Conservation (phyloP, 352 stramenopile genomes). For the Globisporangium orthogonon region DNA sequence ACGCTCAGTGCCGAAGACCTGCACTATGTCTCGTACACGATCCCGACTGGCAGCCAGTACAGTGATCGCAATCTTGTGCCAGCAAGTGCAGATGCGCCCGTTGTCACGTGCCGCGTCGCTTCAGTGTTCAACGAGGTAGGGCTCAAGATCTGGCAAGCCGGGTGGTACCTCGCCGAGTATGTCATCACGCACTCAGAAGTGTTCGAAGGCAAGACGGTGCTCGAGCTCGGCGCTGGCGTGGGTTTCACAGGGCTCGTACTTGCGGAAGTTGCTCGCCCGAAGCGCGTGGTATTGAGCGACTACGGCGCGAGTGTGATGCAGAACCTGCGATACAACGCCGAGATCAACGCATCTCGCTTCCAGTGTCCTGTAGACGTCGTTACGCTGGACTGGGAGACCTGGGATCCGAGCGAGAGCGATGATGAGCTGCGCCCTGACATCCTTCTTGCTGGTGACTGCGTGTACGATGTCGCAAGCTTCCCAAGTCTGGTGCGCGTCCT, state of each 20-base stretch:
- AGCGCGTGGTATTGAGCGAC: constrained; percentile 55
- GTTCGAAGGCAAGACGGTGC: constrained; percentile 42
- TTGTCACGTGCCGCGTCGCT: constrained; percentile 71
- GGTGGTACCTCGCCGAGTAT: constrained; percentile 73
- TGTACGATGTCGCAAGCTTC: constrained; percentile 64
- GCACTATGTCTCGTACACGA: constrained; percentile 67
- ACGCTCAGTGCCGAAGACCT: constrained; percentile 42
- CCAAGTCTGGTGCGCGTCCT: constrained; percentile 53
- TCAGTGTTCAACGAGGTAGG: constrained; percentile 80
- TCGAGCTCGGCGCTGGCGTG: constrained; percentile 70
- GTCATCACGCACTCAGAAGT: constrained; percentile 40
- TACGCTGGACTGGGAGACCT: constrained; percentile 67
- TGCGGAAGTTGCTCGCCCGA: constrained; percentile 28
- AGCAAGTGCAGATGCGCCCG: constrained; percentile 5
- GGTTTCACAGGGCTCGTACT: constrained; percentile 65
- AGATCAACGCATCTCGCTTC: constrained; percentile 51
- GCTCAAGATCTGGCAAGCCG: constrained; percentile 79
- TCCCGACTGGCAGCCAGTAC: constrained; percentile 13
- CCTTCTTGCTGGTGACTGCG: constrained; percentile 69
- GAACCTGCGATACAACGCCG: constrained; percentile 77
- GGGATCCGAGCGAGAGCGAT: constrained; percentile 28
- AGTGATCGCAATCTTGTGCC: not conserved
- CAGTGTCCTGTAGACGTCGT: constrained; percentile 47
- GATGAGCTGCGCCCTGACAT: constrained; percentile 31
- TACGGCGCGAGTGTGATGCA: constrained; percentile 81